Conservation (phyloP, 148 eudicot genomes). For the Arbutus unedo region DNA sequence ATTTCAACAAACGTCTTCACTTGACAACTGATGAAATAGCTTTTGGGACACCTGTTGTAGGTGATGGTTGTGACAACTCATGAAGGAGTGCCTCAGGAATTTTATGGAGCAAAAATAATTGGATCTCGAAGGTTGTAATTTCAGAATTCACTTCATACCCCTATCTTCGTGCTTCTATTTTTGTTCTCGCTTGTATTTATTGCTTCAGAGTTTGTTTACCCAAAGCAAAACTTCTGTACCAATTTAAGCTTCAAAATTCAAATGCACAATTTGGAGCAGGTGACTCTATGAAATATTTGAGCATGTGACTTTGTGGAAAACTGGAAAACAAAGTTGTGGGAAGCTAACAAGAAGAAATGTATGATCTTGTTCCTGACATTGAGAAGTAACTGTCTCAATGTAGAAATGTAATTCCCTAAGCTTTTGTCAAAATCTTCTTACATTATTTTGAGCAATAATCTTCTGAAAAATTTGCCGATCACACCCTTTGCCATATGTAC, state of each 20-base stretch:
- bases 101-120: conserved; percentile 87
- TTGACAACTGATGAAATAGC: background rate
- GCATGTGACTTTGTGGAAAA: background rate
- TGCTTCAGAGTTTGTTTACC: conserved; percentile 4
- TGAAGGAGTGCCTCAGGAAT: conserved; percentile 97
- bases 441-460: too few species aligned
- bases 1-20: background rate
- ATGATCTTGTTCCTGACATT: background rate
- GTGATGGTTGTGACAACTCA: conserved; percentile 96
- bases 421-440: too few species aligned
- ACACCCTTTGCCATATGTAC: too few species aligned
- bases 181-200: background rate
- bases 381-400: background rate
- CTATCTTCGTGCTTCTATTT: background rate
- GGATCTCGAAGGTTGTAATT: conserved; percentile 76
- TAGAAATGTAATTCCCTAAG: too few species aligned
- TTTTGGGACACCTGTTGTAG: conserved; percentile 29
- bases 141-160: background rate
- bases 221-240: background rate
- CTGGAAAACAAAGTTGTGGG: background rate
- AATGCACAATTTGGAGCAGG: background rate
- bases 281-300: background rate
- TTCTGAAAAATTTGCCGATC: too few species aligned
- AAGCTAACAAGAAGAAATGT: background rate
- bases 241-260: background rate